Evolutionary conservation across 2,329 filamentous ascomycete species (phyloP), one percentile per base, ranked within the genome.

Genomic region (Shiraia bambusicola): DNA sequence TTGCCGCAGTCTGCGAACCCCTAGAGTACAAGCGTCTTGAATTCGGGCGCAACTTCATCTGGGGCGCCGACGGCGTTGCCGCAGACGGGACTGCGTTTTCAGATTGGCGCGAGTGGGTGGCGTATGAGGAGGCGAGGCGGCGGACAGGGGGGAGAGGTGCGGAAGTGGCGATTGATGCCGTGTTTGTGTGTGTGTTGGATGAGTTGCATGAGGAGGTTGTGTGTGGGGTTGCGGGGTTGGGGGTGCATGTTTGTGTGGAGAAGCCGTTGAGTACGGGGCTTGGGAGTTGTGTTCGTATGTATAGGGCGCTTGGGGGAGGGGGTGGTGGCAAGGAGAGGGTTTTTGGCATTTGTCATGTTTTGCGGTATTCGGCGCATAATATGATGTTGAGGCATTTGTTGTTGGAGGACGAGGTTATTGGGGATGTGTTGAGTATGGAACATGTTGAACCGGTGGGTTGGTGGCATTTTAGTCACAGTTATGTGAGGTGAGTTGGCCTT

Each of bases 371-470:
- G 57, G 91, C 91, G 8, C 91, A 96, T 68, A 97, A 97, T 64
- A 86, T 89, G 68, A 72, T 92, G 41, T 76, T 98, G 19, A 82
- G 90, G 35, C 83, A 86, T 61, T 72, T 97, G 12, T 76, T 97
- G 4, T 77, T 90, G 1, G 78, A 86, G 50, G 82, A 94, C 37
- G 77, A 78, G 10, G 80, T 84, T 10, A 85, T 98, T 59, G 93
- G 93, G 6, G 87, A 96, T 40, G 76, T 96, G 22, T 74, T 94
- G 37, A 92, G 87, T 28, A 77, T 95, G 28, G 87, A 94, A 50
- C 93, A 97, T 69, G 93, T 88, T 0, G 93, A 97, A 67, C 93
- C 93, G 0, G 85, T 98, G 0, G 93, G 93, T 1, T 95, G 87
- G 84, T 97, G 90, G 88, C 93, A 97, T 66, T 97, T 94, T 65